phyloP scores from a whole-genome alignment of 495 filamentous ascomycete species.

The Oleoguttula mirabilis region DNA sequence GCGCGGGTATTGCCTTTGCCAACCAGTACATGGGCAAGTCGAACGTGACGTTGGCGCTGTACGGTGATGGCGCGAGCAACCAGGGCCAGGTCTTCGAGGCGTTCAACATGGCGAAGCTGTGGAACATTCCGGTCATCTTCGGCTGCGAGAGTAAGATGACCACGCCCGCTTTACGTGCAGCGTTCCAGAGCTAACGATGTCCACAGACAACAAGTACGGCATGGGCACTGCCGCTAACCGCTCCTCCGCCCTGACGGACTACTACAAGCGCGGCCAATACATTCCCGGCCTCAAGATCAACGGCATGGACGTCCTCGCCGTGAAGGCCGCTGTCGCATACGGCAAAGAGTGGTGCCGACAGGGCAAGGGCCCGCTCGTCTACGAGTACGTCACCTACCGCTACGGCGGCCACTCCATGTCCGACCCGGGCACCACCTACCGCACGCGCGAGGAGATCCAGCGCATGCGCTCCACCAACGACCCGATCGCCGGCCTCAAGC shows the following conservation, averaged over 20 bases:
- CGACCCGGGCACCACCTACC: conserved; percentile 97
- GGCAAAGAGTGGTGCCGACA: conserved; percentile 69
- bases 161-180: background rate
- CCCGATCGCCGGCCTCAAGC: conserved; percentile 94
- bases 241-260: conserved; percentile 89
- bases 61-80: conserved; percentile 96
- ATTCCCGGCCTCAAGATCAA: conserved; percentile 99
- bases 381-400: conserved; percentile 98
- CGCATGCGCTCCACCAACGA: conserved; percentile 98
- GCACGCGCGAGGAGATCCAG: conserved; percentile 97
- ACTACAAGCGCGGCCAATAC: conserved; percentile 99
- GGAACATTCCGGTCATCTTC: conserved; percentile 89
- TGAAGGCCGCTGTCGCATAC: conserved; percentile 89
- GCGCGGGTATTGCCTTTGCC: conserved; percentile 91
- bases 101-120: conserved; percentile 99
- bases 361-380: conserved; percentile 83
- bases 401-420: conserved; percentile 99
- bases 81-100: conserved; percentile 99
- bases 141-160: conserved; percentile 76
- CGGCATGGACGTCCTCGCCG: conserved; percentile 97
- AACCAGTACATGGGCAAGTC: conserved; percentile 82
- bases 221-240: conserved; percentile 97
- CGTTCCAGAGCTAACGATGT: too few species aligned
- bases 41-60: conserved; percentile 77
- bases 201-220: conserved; percentile 98